A percentile compares a stretch with the other conserved stretches of the same genome.
Conservation (phyloP, 768 basidiomycete genomes). For the Boletus pseudopeckii region DNA sequence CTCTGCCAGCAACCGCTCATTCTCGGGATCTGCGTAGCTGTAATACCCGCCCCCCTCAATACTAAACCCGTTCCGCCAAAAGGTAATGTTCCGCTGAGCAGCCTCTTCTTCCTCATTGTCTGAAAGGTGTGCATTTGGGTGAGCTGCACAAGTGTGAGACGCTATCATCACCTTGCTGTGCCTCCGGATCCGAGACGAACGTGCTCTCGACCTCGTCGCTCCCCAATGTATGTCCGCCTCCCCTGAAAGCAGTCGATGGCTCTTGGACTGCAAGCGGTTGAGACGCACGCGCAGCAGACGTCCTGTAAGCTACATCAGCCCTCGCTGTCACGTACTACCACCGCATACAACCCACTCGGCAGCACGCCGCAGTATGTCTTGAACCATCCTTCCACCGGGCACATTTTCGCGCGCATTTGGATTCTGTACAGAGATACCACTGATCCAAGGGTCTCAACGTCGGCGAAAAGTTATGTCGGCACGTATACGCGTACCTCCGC, state of each 20-base stretch:
- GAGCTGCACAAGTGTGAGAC: neutral
- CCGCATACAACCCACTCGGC: conserved; percentile 53
- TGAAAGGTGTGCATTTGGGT: neutral
- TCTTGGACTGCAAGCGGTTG: conserved; percentile 13
- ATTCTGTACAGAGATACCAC: conserved; percentile 87
- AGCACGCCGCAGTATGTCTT: conserved; percentile 76
- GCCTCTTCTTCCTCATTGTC: conserved; percentile 44
- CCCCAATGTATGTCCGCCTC: conserved; percentile 81
- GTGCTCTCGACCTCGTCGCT: conserved; percentile 83
- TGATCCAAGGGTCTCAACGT: conserved; percentile 29
- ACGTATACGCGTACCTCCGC: conserved; percentile 56
- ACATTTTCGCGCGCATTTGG: conserved; percentile 50
- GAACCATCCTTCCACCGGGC: conserved; percentile 60
- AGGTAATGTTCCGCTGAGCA: conserved; percentile 72
- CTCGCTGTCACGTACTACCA: neutral
- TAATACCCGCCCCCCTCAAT: conserved; percentile 86
- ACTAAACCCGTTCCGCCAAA: conserved; percentile 93
- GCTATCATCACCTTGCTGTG: conserved; percentile 25
- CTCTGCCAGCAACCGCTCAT: conserved; percentile 64
- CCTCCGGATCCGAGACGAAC: conserved; percentile 71
- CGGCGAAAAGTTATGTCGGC: too few species aligned
- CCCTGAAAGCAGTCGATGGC: conserved; percentile 47
- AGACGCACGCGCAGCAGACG: conserved; percentile 17
- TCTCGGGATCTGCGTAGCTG: conserved; percentile 76
- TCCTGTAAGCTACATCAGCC: conserved; percentile 13